A percentile compares a stretch with the other conserved stretches of the same genome.
Conservation (phyloP, 1,284 basidiomycete species). For the Cryptococcus floricola region DNA sequence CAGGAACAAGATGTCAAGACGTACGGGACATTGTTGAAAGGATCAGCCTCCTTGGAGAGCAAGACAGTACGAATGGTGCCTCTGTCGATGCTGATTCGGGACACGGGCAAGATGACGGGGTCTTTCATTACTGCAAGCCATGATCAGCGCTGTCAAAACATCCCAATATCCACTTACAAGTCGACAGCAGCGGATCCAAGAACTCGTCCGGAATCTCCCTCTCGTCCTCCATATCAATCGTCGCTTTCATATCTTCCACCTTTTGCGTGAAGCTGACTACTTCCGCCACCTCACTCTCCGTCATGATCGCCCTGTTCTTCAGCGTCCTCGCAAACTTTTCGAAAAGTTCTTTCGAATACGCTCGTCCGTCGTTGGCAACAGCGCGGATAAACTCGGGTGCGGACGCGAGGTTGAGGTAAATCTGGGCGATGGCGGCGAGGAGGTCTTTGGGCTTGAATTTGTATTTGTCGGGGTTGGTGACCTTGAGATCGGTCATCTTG, state of each 20-base stretch:
- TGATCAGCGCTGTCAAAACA: neutral
- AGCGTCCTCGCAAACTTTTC: conserved; percentile 73
- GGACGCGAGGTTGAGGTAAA: conserved; percentile 84
- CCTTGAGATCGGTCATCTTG: conserved; percentile 65
- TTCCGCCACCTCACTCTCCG: conserved; percentile 71
- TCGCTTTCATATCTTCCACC: conserved; percentile 76
- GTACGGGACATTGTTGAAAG: conserved; percentile 76
- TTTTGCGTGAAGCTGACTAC: conserved; percentile 69
- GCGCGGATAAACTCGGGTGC: conserved; percentile 78
- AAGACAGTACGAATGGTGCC: conserved; percentile 94
- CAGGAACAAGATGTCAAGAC: conserved; percentile 8
- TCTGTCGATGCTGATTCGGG: conserved; percentile 74
- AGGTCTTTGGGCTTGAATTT: conserved; percentile 82
- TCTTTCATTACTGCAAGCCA: conserved; percentile 81
- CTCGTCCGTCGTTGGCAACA: conserved; percentile 87
- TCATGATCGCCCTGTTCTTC: conserved; percentile 66
- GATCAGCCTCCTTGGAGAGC: conserved; percentile 83
- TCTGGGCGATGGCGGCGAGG: conserved; percentile 81
- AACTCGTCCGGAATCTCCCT: conserved; percentile 96
- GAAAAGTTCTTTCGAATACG: conserved; percentile 82
- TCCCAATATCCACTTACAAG: conserved; percentile 15
- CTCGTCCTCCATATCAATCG: conserved; percentile 78
- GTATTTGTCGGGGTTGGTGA: conserved; percentile 83
- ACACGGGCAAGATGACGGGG: conserved; percentile 86
- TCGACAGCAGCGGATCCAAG: conserved; percentile 54